phyloP scores from a whole-genome alignment of 2,329 filamentous ascomycete species.

The Cladosporium sp. region DNA sequence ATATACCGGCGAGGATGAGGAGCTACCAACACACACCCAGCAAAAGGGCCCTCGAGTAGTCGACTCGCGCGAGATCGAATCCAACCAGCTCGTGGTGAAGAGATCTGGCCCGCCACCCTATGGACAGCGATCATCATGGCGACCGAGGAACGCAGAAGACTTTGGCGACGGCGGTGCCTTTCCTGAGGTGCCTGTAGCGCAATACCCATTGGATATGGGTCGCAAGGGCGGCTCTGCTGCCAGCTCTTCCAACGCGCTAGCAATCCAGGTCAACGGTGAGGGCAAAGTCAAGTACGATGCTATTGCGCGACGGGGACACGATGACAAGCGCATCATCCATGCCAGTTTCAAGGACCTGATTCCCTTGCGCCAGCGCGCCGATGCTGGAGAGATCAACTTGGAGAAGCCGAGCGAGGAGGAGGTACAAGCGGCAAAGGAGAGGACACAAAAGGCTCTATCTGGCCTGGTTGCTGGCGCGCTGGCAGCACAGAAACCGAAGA shows the following conservation, averaged over 20 bases:
- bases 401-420: constrained; percentile 82
- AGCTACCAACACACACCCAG: constrained; percentile 68
- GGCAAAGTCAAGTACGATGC: constrained; percentile 97
- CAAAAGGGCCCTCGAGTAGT: constrained; percentile 81
- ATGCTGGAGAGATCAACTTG: constrained; percentile 87
- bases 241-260: constrained; percentile 75
- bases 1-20: constrained; percentile 87
- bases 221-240: constrained; percentile 64
- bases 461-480: constrained; percentile 81
- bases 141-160: constrained; percentile 83
- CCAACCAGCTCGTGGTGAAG: constrained; percentile 81
- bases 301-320: constrained; percentile 86
- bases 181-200: constrained; percentile 87
- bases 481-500: constrained; percentile 93
- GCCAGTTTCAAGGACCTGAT: constrained; percentile 97
- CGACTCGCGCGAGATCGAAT: constrained; percentile 75
- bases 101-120: constrained; percentile 84
- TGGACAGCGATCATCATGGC: constrained; percentile 84
- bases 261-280: constrained; percentile 86
- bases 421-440: constrained; percentile 79
- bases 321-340: constrained; percentile 81
- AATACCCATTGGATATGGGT: constrained; percentile 96
- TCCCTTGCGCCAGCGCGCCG: constrained; percentile 85
- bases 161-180: constrained; percentile 96
- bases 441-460: constrained; percentile 83